Evolutionary conservation across 176 grass and related monocot genomes (phyloP).

Genomic region (Pontederia paniculata): DNA sequence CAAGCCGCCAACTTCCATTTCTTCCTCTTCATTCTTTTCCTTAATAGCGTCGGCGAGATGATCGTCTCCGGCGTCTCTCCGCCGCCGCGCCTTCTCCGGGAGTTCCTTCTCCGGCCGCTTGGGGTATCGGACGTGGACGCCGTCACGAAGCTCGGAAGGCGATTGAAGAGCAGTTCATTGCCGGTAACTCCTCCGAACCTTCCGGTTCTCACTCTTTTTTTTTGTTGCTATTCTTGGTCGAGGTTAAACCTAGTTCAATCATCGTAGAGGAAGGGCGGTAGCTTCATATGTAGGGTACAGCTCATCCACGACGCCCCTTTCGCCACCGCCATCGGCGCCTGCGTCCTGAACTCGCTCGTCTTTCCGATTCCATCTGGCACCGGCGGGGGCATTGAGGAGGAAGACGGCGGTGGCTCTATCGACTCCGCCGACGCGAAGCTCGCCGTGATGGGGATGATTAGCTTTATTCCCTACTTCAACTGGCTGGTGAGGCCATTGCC

Average conservation of each 20-base stretch:
- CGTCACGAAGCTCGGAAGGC: background rate
- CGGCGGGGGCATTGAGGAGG: conserved; percentile 24
- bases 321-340: conserved; percentile 69
- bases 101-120: no score
- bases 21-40: no score
- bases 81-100: background rate
- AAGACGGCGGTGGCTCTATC: conserved; percentile 34
- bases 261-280: background rate
- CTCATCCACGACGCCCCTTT: conserved; percentile 74
- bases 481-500: conserved; percentile 53
- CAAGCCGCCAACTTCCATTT: no score
- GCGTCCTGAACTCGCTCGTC: conserved; percentile 59
- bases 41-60: background rate
- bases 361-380: conserved; percentile 17
- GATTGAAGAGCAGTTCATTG: no score
- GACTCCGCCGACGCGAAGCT: conserved; percentile 69
- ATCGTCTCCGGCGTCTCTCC: conserved; percentile 4
- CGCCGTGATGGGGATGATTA: conserved; percentile 84
- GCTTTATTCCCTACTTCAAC: conserved; percentile 95
- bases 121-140: no score
- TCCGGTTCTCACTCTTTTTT: background rate
- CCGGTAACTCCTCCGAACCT: no score
- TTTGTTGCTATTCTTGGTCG: background rate
- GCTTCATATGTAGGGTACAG: conserved; percentile 39
- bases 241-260: background rate